These are phyloP conservation scores for Tylopilus plumbeoviolaceoides DNA, from an alignment of 768 basidiomycete genomes.

Conservation along the genomic window DNA sequence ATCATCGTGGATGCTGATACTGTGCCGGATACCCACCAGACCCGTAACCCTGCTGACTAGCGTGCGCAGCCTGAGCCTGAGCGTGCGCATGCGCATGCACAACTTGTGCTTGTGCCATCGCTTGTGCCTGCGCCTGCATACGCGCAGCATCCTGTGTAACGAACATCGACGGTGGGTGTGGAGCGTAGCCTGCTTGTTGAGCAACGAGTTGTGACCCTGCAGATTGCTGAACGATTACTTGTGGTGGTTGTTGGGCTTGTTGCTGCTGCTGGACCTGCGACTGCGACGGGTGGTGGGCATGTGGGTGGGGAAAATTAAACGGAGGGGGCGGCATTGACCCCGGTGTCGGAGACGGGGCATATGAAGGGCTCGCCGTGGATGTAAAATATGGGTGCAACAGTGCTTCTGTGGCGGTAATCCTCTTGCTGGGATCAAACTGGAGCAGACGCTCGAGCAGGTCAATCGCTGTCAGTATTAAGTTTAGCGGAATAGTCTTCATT, in stretches of 20 bases:
- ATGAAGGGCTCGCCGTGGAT: slow-evolving; percentile 36
- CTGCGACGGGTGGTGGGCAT: slow-evolving; percentile 47
- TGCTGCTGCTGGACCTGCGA: slow-evolving; percentile 41
- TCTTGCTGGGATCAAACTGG: slow-evolving; percentile 92
- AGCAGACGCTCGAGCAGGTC: slow-evolving; percentile 92
- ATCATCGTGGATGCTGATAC: slow-evolving; percentile 31
- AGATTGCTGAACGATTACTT: slow-evolving; percentile 35
- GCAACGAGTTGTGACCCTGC: slow-evolving; percentile 35
- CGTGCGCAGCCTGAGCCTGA: slow-evolving; percentile 33
- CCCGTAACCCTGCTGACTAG: slow-evolving; percentile 27
- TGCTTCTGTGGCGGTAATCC: slow-evolving; percentile 88
- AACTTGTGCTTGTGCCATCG: slow-evolving; percentile 36
- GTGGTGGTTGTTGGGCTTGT: slow-evolving; percentile 38
- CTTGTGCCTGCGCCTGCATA: slow-evolving; percentile 42
- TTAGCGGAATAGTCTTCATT: neutral
- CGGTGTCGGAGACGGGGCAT: slow-evolving; percentile 34
- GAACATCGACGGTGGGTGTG: slow-evolving; percentile 32
- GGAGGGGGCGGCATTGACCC: slow-evolving; percentile 65
- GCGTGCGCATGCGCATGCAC: slow-evolving; percentile 42
- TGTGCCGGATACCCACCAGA: slow-evolving; percentile 27
- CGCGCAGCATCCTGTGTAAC: slow-evolving; percentile 31
- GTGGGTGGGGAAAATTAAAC: slow-evolving; percentile 65
- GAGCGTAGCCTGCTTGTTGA: slow-evolving; percentile 30
- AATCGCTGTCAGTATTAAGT: slow-evolving; percentile 48
- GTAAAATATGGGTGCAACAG: slow-evolving; percentile 92